phyloP scores from a whole-genome alignment of 768 basidiomycete species.

The Mycena belliarum region DNA sequence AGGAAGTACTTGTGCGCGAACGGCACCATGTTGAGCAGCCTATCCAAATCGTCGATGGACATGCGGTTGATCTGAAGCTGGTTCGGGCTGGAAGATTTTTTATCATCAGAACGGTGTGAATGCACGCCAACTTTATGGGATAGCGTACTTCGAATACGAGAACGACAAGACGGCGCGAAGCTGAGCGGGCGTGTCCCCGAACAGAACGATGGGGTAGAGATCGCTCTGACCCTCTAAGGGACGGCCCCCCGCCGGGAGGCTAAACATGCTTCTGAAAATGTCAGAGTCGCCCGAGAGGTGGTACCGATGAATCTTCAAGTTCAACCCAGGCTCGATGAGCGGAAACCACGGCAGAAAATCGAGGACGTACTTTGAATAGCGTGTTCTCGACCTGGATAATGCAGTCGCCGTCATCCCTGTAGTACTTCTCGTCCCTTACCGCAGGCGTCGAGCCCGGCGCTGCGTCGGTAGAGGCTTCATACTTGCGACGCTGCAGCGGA shows the following conservation, averaged over 20 bases:
- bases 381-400: neutral
- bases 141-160: slow-evolving; percentile 7
- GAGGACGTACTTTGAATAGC: slow-evolving; percentile 5
- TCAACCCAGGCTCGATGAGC: too few relatives aligned
- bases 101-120: neutral
- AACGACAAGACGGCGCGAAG: slow-evolving; percentile 6
- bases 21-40: neutral
- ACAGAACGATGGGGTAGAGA: neutral
- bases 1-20: slow-evolving; percentile 14
- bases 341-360: too few relatives aligned
- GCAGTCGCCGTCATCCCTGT: slow-evolving; percentile 7
- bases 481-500: neutral
- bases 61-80: slow-evolving; percentile 11
- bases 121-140: too few relatives aligned
- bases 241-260: neutral
- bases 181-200: neutral
- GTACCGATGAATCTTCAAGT: slow-evolving; percentile 7
- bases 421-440: slow-evolving; percentile 6
- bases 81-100: neutral
- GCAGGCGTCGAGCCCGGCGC: neutral
- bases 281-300: slow-evolving; percentile 5
- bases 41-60: slow-evolving; percentile 3
- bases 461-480: neutral
- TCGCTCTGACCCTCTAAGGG: neutral
- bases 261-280: slow-evolving; percentile 7